Base-by-base conservation (phyloP, 768 basidiomycete species). In the Leccinellum luteum region DNA sequence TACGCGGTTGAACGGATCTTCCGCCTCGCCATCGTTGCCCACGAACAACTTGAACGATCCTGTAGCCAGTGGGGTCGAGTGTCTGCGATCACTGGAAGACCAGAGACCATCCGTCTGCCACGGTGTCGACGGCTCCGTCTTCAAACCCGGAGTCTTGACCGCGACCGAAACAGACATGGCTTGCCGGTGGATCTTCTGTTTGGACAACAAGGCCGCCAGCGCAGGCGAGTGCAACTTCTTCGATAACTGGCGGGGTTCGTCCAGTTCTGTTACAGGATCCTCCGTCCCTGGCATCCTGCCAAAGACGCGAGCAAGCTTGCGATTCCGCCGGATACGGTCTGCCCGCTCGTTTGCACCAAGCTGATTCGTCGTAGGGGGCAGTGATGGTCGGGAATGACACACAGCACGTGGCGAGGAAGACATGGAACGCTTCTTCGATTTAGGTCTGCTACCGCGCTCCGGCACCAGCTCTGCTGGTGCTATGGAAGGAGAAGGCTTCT, bases 291-390 rank as follows among this genome's bases (percentile, higher is more conserved):
- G 89, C 3, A 79, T 83, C 70, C 84, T 79, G 43, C 91, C 91
- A 54, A 93, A 86, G n/a, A 93, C 74, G 60, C 86, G 85, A n/a
- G 87, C 79, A 49, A 93, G 81, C 71, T 94, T 94, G 64, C 87
- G 85, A 51, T 85, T 82, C 63, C 86, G 87, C 54, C 83, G 78
- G 31, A 93, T 76, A 56, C 87, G 83, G 51, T 89, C 89, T 0
- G 86, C 81, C 30, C 91, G 89, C 61, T 88, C 84, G 12, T 79
- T 76, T 17, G 84, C 74, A 60, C 77, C 76, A 48, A 91, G 84
- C 60, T 79, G 73, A 71, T 92, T 92, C 5, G 84, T 85, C 3
- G 87, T 88, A 1, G 85, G 82, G 0, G 87, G 86, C 21, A 81
- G 73, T 21, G 69, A 51, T n/a, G 60, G 60, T 21, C 54, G 50